phyloP scores from a whole-genome alignment of 1,139 yeast species.

The Diutina pseudorugosa region DNA sequence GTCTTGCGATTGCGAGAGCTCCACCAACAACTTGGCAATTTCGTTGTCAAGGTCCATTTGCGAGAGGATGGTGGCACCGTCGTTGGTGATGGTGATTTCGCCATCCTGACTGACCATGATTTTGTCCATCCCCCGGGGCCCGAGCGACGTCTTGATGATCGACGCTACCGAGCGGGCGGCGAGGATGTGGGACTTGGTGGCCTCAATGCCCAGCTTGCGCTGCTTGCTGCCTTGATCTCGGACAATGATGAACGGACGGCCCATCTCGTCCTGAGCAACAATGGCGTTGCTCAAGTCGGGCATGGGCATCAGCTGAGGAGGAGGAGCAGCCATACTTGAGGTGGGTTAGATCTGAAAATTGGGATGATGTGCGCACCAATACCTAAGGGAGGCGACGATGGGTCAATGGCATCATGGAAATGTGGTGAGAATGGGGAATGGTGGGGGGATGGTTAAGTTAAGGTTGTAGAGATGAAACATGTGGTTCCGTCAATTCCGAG shows the following conservation, averaged over 20 bases:
- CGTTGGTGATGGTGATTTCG: constrained; percentile 94
- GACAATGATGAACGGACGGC: constrained; percentile 95
- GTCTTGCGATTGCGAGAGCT: constrained; percentile 90
- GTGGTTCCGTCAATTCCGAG: not conserved
- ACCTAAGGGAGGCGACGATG: not conserved
- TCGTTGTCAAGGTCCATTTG: constrained; percentile 96
- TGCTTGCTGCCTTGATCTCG: constrained; percentile 93
- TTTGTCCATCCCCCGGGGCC: constrained; percentile 97
- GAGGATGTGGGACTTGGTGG: constrained; percentile 85
- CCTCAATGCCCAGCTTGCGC: constrained; percentile 88
- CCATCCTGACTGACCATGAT: constrained; percentile 90
- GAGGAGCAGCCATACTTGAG: not conserved
- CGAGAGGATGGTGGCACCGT: constrained; percentile 92
- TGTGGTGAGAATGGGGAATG: no score
- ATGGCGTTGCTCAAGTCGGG: constrained; percentile 96
- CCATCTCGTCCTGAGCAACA: constrained; percentile 98
- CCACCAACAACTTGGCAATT: constrained; percentile 90
- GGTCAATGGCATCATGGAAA: not conserved
- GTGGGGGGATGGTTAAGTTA: not conserved
- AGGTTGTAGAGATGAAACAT: not conserved
- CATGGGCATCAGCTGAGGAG: constrained; percentile 21
- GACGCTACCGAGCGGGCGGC: constrained; percentile 96
- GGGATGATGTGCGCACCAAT: not conserved
- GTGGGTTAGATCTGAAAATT: not conserved
- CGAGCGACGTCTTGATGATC: constrained; percentile 83